Base-by-base conservation (phyloP, 1,284 basidiomycete species). In the Sanguinoderma infundibulare region DNA sequence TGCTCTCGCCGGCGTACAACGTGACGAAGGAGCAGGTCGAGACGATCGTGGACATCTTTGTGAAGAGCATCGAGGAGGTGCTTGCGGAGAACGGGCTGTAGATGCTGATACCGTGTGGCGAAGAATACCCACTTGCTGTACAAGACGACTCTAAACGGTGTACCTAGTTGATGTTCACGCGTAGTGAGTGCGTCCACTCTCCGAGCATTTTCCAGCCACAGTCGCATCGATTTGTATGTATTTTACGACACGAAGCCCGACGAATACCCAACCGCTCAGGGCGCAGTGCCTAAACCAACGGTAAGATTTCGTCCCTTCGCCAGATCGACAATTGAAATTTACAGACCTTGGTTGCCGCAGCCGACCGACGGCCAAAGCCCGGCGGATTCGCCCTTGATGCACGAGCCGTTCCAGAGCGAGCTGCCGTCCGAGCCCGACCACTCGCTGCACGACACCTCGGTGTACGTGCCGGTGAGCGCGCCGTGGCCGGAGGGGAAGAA, bases 1-100 rank as follows among this genome's bases (percentile, higher is more conserved):
- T 93, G 64, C 77, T 94, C 50, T 83, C 90, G 0, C 91, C 91
- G 24, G 87, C 91, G 17, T 94, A 91, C 69, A 94, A 89, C 69
- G 78, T 91, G 42, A 90, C 85, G 3, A 77, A 78, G 66, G 81
- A 85, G 67, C 82, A 93, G 74, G 80, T 91, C 22, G 83, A 87
- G 67, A 81, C 75, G 73, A 89, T 92, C 63, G 88, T 86, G 8
- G 79, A 84, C 26, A 70, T 87, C 12, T 81, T 91, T 67, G 83
- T 89, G 15, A 74, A 76, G 66, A 87, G 84, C 59, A 81, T 91
- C 5, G 86, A 91, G 67, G 84, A 89, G 58, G 76, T 90, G 26
- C 67, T 92, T 62, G 73, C 34, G 42, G 74, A 69, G 59, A 65
- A 57, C 5, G 65, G 67, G 49, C 55, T 69, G 49, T 68, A 55